These are phyloP conservation scores for Lepidium campestre DNA, from an alignment of 441 rosid species.

Conservation along the genomic window DNA sequence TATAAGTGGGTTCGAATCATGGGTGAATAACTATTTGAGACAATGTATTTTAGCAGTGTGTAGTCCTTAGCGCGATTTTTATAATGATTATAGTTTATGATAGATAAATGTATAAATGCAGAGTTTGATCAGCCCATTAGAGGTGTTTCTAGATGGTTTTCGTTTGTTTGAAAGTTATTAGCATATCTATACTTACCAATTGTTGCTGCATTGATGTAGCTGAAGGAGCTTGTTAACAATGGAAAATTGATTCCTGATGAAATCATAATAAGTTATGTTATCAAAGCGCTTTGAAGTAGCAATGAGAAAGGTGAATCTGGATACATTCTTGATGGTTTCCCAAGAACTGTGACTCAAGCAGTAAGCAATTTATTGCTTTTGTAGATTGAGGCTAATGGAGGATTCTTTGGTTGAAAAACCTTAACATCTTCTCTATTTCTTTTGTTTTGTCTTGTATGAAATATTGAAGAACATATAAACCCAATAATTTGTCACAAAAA, in stretches of 20 bases:
- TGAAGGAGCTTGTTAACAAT: conserved; percentile 68
- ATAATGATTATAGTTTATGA: background rate
- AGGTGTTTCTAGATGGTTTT: background rate
- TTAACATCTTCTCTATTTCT: background rate
- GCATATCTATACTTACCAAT: background rate
- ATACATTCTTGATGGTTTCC: conserved; percentile 95
- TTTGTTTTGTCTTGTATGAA: conserved; percentile 41
- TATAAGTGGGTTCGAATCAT: background rate
- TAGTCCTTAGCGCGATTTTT: background rate
- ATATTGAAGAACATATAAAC: conserved; percentile 42
- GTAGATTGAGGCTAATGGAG: background rate
- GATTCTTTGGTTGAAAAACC: background rate
- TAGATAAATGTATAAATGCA: background rate
- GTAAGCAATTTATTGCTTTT: conserved; percentile 37
- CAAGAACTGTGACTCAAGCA: conserved; percentile 88
- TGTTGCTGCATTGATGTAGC: conserved; percentile 38
- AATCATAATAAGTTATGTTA: conserved; percentile 62
- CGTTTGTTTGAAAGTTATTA: background rate
- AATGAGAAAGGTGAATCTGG: conserved; percentile 81
- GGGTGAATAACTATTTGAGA: background rate
- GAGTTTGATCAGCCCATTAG: background rate
- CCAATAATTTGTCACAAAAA: too few species aligned
- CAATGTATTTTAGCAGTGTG: background rate
- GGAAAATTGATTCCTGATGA: conserved; percentile 91
- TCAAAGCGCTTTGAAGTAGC: conserved; percentile 79